Base-by-base conservation (phyloP, 2,329 filamentous ascomycete species). In the Pestalotiopsis sp. region DNA sequence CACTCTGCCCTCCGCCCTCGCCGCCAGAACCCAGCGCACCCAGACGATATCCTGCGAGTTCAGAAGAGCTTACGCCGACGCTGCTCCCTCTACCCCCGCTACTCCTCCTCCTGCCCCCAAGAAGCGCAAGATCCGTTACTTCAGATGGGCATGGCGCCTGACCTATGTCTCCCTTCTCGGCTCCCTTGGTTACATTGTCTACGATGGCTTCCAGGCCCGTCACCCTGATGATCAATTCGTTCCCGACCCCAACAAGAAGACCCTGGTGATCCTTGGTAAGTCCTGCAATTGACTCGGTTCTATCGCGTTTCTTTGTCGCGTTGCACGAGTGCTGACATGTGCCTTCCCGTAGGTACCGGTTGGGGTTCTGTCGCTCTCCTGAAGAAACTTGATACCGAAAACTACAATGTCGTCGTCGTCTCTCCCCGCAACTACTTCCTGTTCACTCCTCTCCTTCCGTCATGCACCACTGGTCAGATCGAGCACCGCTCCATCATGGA, bases 401-500 rank as follows among this genome's bases (percentile, higher is more conserved):
- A 98, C 88, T 99, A 98, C 90, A 98, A 99, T 82, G 95, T 98
- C 82, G 83, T 98, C 79, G 94, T 99, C 80, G 93, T 99, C 81
- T 98, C 96, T 64, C 96, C 96, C 67, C 93, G 96, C 80, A 99
- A 99, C 86, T 99, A 97, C 89, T 99, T 99, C 91, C 92, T 99
- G 75, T 99, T 99, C 88, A 99, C 96, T 38, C 96, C 96, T 70
- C 90, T 99, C 69, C 90, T 99, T 71, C 96, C 96, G 73, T 98
- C 95, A 79, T 99, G 96, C 84, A 98, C 96, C 66, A 98, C 95
- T 73, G 96, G 96, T 77, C 92, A 94, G 76, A 96, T 99, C 82
- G 96, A 99, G 87, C 96, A 98, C 86, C 94, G 96, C 80, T 98
- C 95, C 79, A 99, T 99, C 83, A 99, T 99, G 96, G 96, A 99